Conservation (phyloP, 2,329 filamentous ascomycete species). For the Pyrenochaeta sp. region DNA sequence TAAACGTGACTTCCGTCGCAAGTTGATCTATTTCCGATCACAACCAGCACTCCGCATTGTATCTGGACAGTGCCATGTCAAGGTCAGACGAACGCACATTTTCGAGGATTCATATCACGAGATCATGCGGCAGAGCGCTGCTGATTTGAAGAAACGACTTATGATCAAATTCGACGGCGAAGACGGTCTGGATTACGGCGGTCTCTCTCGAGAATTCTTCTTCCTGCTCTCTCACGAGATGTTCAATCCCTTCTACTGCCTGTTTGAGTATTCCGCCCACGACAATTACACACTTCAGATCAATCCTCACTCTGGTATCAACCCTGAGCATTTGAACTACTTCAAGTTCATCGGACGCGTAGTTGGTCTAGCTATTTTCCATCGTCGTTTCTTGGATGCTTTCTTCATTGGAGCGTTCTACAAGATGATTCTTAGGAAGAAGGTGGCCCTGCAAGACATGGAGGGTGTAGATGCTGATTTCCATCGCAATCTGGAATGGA, state of each 20-base stretch:
- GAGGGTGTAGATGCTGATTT: slow-evolving; percentile 98
- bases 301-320: slow-evolving; percentile 98
- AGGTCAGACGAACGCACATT: slow-evolving; percentile 94
- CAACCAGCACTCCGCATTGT: slow-evolving; percentile 95
- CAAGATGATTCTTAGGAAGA: slow-evolving; percentile 98
- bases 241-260: slow-evolving; percentile 99
- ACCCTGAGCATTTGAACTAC: slow-evolving; percentile 98
- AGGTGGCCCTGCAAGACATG: slow-evolving; percentile 92
- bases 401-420: slow-evolving; percentile 99
- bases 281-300: slow-evolving; percentile 99
- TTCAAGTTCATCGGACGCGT: slow-evolving; percentile 99
- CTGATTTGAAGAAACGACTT: slow-evolving; percentile 94
- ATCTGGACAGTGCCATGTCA: slow-evolving; percentile 97
- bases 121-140: slow-evolving; percentile 95
- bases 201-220: slow-evolving; percentile 96
- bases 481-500: slow-evolving; percentile 96
- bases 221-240: slow-evolving; percentile 99
- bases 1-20: slow-evolving; percentile 97
- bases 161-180: slow-evolving; percentile 99
- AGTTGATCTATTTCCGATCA: slow-evolving; percentile 98
- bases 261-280: slow-evolving; percentile 99
- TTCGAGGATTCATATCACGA: slow-evolving; percentile 99
- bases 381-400: slow-evolving; percentile 94
- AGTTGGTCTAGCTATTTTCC: slow-evolving; percentile 96
- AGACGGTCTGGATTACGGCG: slow-evolving; percentile 96